Evolutionary conservation across 495 filamentous ascomycete species (phyloP).

Genomic region (Daldinia concentrica): DNA sequence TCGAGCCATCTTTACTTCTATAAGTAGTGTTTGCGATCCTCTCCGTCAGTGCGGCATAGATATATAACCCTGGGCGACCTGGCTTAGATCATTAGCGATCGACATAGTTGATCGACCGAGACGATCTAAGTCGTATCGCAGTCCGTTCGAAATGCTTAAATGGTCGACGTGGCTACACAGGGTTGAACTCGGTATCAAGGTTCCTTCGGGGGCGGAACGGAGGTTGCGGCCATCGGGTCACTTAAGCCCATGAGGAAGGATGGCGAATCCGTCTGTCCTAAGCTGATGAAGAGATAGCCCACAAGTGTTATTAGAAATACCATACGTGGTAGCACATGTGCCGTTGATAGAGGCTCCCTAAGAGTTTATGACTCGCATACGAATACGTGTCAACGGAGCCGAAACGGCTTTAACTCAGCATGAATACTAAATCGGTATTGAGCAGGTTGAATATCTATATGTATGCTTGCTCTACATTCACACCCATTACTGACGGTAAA

Average conservation of each 20-base stretch:
- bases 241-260: not conserved
- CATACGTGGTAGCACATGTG: not conserved
- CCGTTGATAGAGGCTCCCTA: not conserved
- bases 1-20: slow-evolving; percentile 4
- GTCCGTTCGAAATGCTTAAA: slow-evolving; percentile 36
- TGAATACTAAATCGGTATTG: not conserved
- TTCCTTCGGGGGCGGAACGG: no score
- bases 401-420: not conserved
- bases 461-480: not conserved
- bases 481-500: not conserved
- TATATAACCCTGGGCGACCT: slow-evolving; percentile 22
- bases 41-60: slow-evolving; percentile 22
- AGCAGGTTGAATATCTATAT: not conserved
- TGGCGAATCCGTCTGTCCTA: not conserved
- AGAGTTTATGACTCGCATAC: not conserved
- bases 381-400: slow-evolving; percentile 1
- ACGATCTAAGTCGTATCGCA: slow-evolving; percentile 35
- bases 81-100: slow-evolving; percentile 32
- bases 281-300: not conserved
- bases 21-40: slow-evolving; percentile 19
- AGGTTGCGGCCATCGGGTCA: not conserved
- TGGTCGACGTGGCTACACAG: slow-evolving; percentile 17
- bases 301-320: not conserved
- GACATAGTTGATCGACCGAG: slow-evolving; percentile 24
- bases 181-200: slow-evolving; percentile 19